Base-by-base conservation (phyloP, 2,329 filamentous ascomycete genomes). In the Grosmannia penicillata region DNA sequence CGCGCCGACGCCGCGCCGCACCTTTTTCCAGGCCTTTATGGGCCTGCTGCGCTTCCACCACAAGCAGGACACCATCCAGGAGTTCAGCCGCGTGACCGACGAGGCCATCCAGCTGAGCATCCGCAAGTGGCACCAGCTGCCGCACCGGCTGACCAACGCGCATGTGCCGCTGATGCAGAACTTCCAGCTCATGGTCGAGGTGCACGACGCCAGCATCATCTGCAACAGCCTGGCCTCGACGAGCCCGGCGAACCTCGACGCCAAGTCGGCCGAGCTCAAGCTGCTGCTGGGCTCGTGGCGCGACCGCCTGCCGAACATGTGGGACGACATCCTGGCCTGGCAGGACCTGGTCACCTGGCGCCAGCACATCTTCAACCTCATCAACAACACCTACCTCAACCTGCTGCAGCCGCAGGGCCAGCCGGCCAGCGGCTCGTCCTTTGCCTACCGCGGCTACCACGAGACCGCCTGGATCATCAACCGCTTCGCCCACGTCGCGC, bases 391-490 rank as follows among this genome's bases (percentile, higher is more conserved):
- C 0, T 99, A 98, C 53, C 72, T 99, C 10, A 74, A 77, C 38
- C 70, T 98, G 33, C 65, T 96, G 28, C 87, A 86, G 2, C 78
- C 74, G 15, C 79, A 83, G 51, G 78, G 80, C 19, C 79, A 82
- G 54, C 91, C 85, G 49, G 75, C 86, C 1, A 83, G 82, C 39
- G 86, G 85, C 41, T 89, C 89, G 34, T 95, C 87, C 0, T 96
- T 91, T 56, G 91, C 91, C 0, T 99, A 98, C 56, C 77, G 91
- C 32, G 91, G 91, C 21, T 98, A 94, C 54, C 91, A 99, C 52
- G 91, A 99, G 62, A 98, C 91, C 11, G 91, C 91, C 3, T 99
- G 91, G 91, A 99, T 98, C 49, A 98, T 99, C 60, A 99, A 99
- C 57, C 75, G 91, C 15, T 99, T 98, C 53, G 93, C 91, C 1